Evolutionary conservation across 352 stramenopile genomes (phyloP).

Genomic region (Bremia lactucae): DNA sequence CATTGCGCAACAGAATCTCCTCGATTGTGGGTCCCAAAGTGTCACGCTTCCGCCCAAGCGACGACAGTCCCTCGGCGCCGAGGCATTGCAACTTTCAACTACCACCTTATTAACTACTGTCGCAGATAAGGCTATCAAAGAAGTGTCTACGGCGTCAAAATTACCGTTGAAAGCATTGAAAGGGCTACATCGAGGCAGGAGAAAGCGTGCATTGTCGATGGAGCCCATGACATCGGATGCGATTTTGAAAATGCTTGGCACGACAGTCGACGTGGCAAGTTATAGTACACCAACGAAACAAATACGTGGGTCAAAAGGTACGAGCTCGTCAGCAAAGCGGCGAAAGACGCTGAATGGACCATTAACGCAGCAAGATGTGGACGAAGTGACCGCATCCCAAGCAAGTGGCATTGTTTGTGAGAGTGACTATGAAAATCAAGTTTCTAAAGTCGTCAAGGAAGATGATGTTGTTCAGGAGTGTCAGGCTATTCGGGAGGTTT

Average conservation of each 20-base stretch:
- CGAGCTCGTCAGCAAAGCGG: slow-evolving; percentile 22
- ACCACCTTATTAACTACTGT: background rate
- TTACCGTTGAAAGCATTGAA: slow-evolving; percentile 13
- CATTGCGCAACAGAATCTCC: slow-evolving; percentile 31
- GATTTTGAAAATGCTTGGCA: slow-evolving; percentile 43
- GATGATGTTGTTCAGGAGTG: slow-evolving; percentile 16
- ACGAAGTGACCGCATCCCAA: slow-evolving; percentile 18
- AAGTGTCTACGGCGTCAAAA: slow-evolving; percentile 2
- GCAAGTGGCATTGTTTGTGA: slow-evolving; percentile 25
- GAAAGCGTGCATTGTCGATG: slow-evolving; percentile 57
- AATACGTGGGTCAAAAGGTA: slow-evolving; percentile 10
- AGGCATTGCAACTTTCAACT: slow-evolving; percentile 1
- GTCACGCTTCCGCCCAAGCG: slow-evolving; percentile 12
- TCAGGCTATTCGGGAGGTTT: slow-evolving; percentile 10
- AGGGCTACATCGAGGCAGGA: slow-evolving; percentile 3
- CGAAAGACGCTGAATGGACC: slow-evolving; percentile 23
- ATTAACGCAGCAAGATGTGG: slow-evolving; percentile 15
- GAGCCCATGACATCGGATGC: slow-evolving; percentile 54
- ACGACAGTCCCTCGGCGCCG: slow-evolving; percentile 15
- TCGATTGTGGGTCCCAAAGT: background rate
- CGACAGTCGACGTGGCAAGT: slow-evolving; percentile 3
- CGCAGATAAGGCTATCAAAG: background rate
- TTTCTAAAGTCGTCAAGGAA: background rate
- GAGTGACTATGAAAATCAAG: slow-evolving; percentile 20
- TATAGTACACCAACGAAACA: slow-evolving; percentile 19